A percentile compares a stretch with the other conserved stretches of the same genome.
Conservation (phyloP, 148 eudicot species). For the Oxyria digyna region DNA sequence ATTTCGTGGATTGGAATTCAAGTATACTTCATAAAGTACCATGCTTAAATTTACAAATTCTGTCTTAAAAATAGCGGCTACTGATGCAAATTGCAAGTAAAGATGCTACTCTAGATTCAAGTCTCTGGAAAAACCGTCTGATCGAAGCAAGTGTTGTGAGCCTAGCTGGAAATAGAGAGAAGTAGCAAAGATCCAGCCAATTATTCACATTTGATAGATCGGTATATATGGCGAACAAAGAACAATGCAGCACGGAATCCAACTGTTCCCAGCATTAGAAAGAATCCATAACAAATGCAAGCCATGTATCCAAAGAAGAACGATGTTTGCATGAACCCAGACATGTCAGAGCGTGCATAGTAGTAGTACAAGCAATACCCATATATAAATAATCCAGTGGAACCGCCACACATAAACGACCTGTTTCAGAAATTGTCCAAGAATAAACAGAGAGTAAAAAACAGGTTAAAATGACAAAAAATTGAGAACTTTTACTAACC, state of each 20-base stretch:
- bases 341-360: constrained; percentile 17
- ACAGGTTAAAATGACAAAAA: neutral
- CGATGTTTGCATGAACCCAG: constrained; percentile 17
- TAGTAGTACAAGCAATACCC: constrained; percentile 16
- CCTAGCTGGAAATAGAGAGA: neutral
- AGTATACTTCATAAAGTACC: neutral
- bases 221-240: constrained; percentile 15
- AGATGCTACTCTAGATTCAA: constrained; percentile 1
- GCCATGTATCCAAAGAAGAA: constrained; percentile 20
- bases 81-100: neutral
- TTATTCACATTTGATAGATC: constrained; percentile 15
- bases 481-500: constrained; percentile 3
- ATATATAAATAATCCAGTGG: constrained; percentile 16
- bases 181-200: neutral
- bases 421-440: neutral
- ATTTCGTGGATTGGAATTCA: neutral
- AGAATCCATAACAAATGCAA: constrained; percentile 17
- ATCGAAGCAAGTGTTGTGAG: too few species aligned
- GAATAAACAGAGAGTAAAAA: neutral
- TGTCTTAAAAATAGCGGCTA: constrained; percentile 2
- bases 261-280: constrained; percentile 15
- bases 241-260: constrained; percentile 14
- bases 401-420: constrained; percentile 14
- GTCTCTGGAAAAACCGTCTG: neutral
- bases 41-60: constrained; percentile 6